These are phyloP conservation scores for Carallia brachiata DNA, from an alignment of 345 rosid genomes.

Conservation along the genomic window DNA sequence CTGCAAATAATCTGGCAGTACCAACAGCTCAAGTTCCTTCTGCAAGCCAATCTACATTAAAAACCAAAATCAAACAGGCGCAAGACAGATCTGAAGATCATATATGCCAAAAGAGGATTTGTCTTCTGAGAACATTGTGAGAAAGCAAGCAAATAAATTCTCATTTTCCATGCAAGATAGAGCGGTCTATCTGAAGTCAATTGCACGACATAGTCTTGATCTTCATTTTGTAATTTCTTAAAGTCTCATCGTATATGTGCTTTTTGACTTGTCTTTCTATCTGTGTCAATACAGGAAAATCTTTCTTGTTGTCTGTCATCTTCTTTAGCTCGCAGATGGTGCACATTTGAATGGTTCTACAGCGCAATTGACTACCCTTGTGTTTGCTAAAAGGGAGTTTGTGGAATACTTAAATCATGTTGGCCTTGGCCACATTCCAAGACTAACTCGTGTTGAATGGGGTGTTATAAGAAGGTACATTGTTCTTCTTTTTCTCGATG, in stretches of 20 bases:
- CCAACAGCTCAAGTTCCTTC: constrained; percentile 48
- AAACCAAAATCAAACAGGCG: constrained; percentile 56
- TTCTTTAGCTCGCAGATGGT: constrained; percentile 27
- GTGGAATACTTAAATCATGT: constrained; percentile 37
- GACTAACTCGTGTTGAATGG: constrained; percentile 34
- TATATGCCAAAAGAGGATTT: constrained; percentile 35
- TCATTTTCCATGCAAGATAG: constrained; percentile 37
- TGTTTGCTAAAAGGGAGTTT: constrained; percentile 36
- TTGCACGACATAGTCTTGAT: neutral
- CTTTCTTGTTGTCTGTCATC: constrained; percentile 27
- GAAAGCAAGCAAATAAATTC: constrained; percentile 39
- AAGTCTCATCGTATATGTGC: neutral
- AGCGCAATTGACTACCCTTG: constrained; percentile 41
- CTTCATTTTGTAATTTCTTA: neutral
- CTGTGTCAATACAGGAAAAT: constrained; percentile 15
- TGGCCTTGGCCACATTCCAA: constrained; percentile 33
- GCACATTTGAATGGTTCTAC: constrained; percentile 34
- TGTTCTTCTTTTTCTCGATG: neutral
- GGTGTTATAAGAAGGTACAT: constrained; percentile 32
- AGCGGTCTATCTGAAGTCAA: constrained; percentile 38
- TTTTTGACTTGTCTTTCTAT: neutral
- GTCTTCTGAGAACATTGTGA: constrained; percentile 40
- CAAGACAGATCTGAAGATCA: constrained; percentile 52
- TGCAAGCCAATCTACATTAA: constrained; percentile 34
- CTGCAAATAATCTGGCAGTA: constrained; percentile 30